Percentiles rank a stretch among this genome's conserved stretches.
These are phyloP conservation scores for Penicillium odoratum DNA, from an alignment of 495 filamentous ascomycete species.

Conservation along the genomic window DNA sequence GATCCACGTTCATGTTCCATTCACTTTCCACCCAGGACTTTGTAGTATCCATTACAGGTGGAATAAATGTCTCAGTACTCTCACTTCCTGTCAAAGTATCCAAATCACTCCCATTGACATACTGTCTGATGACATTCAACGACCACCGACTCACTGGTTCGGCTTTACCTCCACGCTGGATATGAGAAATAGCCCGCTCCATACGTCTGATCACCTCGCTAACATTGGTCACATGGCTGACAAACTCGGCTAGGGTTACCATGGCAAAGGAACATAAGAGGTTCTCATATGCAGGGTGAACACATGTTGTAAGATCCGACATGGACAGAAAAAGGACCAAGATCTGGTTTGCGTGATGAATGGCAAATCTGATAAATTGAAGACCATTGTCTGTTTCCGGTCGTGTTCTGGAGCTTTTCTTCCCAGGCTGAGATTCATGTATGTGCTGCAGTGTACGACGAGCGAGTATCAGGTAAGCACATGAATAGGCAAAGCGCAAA, in stretches of 20 bases:
- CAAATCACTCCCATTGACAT: slow-evolving; percentile 8
- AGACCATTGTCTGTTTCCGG: not conserved
- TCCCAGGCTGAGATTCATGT: not conserved
- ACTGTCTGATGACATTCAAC: slow-evolving; percentile 18
- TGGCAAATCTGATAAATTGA: slow-evolving; percentile 13
- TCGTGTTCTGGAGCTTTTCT: not conserved
- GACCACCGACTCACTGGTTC: slow-evolving; percentile 24
- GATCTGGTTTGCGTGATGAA: slow-evolving; percentile 8
- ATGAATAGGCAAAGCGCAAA: slow-evolving; percentile 21
- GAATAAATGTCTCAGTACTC: not conserved
- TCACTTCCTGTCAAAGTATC: not conserved
- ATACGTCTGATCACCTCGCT: slow-evolving; percentile 8
- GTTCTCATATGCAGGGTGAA: slow-evolving; percentile 21
- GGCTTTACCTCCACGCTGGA: slow-evolving; percentile 21
- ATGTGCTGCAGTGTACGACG: slow-evolving; percentile 17
- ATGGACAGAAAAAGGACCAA: slow-evolving; percentile 14
- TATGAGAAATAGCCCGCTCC: slow-evolving; percentile 21
- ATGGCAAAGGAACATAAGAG: slow-evolving; percentile 22
- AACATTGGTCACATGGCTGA: slow-evolving; percentile 7
- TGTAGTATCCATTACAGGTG: not conserved
- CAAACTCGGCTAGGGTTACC: slow-evolving; percentile 20
- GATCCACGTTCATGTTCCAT: slow-evolving; percentile 14
- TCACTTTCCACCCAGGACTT: slow-evolving; percentile 10
- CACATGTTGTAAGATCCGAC: slow-evolving; percentile 19
- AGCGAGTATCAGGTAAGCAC: slow-evolving; percentile 19